phyloP scores from a whole-genome alignment of 2,329 filamentous ascomycete species.

The Zalaria sp. region DNA sequence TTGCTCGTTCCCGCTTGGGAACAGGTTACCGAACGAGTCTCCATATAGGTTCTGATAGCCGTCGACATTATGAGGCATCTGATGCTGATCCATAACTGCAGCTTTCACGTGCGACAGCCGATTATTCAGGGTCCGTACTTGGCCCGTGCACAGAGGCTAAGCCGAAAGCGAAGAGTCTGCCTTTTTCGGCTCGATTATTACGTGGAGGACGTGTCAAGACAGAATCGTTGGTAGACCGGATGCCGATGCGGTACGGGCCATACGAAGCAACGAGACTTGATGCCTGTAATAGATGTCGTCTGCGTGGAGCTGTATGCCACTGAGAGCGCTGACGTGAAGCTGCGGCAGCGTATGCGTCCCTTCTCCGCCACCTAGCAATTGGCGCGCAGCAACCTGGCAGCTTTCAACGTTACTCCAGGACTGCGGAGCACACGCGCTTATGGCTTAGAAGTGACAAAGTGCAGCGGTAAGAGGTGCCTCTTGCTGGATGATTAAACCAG shows the following conservation, averaged over 20 bases:
- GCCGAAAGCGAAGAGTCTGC: constrained; percentile 6
- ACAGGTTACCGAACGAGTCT: constrained; percentile 8
- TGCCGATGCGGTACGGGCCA: background rate
- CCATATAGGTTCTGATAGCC: constrained; percentile 15
- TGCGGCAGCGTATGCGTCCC: background rate
- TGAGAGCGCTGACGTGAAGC: background rate
- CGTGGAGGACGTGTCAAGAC: constrained; percentile 4
- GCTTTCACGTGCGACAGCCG: constrained; percentile 1
- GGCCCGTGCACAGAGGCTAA: constrained; percentile 5
- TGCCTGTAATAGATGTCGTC: constrained; percentile 2
- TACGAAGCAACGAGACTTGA: background rate
- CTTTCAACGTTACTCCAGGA: background rate
- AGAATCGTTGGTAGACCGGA: background rate
- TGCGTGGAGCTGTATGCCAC: constrained; percentile 1
- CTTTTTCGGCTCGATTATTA: constrained; percentile 4
- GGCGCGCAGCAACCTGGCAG: no score
- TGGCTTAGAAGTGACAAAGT: background rate
- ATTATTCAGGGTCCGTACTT: background rate
- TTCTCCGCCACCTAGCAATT: no score
- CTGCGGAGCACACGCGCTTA: background rate
- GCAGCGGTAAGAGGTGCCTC: background rate
- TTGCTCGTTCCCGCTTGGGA: constrained; percentile 1
- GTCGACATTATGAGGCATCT: constrained; percentile 12
- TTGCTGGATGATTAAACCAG: background rate
- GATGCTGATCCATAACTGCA: constrained; percentile 7